Evolutionary conservation across 164 flowering plant genomes (phyloP).

Genomic region (Malania oleifera): DNA sequence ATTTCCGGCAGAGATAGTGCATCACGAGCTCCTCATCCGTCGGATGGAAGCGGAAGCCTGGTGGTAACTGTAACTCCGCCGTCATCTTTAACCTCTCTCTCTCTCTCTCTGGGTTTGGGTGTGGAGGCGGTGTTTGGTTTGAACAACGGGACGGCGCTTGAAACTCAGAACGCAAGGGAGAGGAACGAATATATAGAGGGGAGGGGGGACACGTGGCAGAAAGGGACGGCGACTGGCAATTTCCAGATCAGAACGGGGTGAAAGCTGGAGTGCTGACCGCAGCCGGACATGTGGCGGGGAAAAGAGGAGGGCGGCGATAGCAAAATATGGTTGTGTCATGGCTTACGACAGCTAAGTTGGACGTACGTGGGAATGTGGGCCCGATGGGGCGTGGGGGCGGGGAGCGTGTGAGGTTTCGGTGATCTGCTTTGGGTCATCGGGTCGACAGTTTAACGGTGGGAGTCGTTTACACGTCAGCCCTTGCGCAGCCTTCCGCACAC

Average conservation of each 20-base stretch:
- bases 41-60: constrained; percentile 67
- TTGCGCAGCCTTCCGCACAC: no score
- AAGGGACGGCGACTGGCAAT: neutral
- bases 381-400: constrained; percentile 8
- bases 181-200: constrained; percentile 33
- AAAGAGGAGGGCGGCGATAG: constrained; percentile 25
- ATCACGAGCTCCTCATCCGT: constrained; percentile 71
- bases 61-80: constrained; percentile 43
- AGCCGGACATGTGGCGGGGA: constrained; percentile 25
- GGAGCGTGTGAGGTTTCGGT: no score
- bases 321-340: constrained; percentile 39
- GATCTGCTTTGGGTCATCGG: no score
- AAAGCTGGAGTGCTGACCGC: constrained; percentile 17
- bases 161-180: constrained; percentile 38
- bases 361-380: constrained; percentile 16
- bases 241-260: constrained; percentile 39
- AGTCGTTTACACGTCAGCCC: no score
- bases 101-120: neutral
- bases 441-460: no score
- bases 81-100: constrained; percentile 20
- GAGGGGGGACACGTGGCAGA: constrained; percentile 34
- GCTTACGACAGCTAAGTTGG: constrained; percentile 46
- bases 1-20: constrained; percentile 59
- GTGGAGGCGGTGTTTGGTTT: no score
- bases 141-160: constrained; percentile 39